Percentiles rank a stretch among this genome's conserved stretches.
phyloP scores from a whole-genome alignment of 2,329 filamentous ascomycete species.

The Exophiala sideris region DNA sequence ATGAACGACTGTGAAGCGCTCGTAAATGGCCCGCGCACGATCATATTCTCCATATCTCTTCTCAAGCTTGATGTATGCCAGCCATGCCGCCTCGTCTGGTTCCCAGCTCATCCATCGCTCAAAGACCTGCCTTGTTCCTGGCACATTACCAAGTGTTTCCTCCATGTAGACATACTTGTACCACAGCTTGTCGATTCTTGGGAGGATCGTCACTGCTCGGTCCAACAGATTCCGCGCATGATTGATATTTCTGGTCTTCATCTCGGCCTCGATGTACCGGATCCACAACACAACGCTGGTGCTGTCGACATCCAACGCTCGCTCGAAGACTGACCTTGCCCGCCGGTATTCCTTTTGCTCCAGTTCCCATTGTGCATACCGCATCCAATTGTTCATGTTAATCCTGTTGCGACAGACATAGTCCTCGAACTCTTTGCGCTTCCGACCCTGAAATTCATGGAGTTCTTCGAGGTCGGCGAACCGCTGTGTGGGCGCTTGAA shows the following conservation, averaged over 20 bases:
- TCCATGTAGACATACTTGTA: constrained; percentile 99
- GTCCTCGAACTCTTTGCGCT: constrained; percentile 94
- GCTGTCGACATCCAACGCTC: constrained; percentile 85
- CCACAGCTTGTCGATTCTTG: constrained; percentile 93
- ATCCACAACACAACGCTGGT: constrained; percentile 87
- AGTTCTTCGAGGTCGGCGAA: constrained; percentile 97
- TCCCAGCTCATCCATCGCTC: constrained; percentile 99
- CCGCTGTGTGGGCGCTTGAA: constrained; percentile 88
- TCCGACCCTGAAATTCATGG: constrained; percentile 93
- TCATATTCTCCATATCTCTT: constrained; percentile 93
- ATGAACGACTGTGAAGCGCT: constrained; percentile 85
- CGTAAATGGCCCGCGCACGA: constrained; percentile 82
- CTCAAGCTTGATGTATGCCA: constrained; percentile 93
- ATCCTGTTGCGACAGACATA: constrained; percentile 93
- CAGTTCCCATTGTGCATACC: constrained; percentile 94
- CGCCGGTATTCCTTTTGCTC: constrained; percentile 96
- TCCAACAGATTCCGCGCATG: constrained; percentile 93
- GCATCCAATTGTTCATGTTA: constrained; percentile 98
- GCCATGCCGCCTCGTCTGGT: constrained; percentile 93
- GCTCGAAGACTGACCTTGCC: constrained; percentile 88
- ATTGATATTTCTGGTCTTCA: constrained; percentile 93
- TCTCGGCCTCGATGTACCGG: constrained; percentile 91
- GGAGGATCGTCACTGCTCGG: constrained; percentile 86
- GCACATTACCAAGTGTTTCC: constrained; percentile 92
- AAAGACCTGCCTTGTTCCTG: constrained; percentile 88